Evolutionary conservation across 306 rosid species (phyloP).

Genomic region (Rosa chinensis): DNA sequence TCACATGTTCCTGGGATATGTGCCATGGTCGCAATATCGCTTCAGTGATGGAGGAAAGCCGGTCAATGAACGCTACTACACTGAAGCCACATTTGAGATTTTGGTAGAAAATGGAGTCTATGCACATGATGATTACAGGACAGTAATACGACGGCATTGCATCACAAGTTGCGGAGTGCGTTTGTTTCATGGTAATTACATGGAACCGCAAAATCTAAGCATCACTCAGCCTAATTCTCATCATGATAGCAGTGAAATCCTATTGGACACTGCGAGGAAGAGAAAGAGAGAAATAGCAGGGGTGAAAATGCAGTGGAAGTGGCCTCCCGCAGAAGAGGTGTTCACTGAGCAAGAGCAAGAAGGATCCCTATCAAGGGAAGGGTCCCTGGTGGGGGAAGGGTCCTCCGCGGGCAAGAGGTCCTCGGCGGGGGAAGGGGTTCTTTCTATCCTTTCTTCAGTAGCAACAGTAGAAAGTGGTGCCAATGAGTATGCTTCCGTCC

Average conservation of each 20-base stretch:
- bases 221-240: not conserved
- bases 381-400: not conserved
- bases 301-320: not conserved
- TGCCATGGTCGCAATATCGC: not conserved
- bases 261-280: not conserved
- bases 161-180: not conserved
- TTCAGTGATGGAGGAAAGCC: not conserved
- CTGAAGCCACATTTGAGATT: not conserved
- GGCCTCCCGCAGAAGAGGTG: not conserved
- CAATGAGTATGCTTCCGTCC: not conserved
- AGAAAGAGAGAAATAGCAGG: not conserved
- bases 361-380: not conserved
- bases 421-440: not conserved
- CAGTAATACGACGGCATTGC: not conserved
- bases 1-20: conserved; percentile 1
- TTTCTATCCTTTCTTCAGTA: not conserved
- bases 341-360: not conserved
- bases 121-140: not conserved
- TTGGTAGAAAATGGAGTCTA: not conserved
- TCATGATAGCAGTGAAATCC: not conserved
- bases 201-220: not conserved
- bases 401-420: not conserved
- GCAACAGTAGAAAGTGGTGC: not conserved
- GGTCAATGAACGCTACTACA: not conserved
- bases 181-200: not conserved